phyloP scores from a whole-genome alignment of 495 filamentous ascomycete species.

The Rhypophila decipiens region DNA sequence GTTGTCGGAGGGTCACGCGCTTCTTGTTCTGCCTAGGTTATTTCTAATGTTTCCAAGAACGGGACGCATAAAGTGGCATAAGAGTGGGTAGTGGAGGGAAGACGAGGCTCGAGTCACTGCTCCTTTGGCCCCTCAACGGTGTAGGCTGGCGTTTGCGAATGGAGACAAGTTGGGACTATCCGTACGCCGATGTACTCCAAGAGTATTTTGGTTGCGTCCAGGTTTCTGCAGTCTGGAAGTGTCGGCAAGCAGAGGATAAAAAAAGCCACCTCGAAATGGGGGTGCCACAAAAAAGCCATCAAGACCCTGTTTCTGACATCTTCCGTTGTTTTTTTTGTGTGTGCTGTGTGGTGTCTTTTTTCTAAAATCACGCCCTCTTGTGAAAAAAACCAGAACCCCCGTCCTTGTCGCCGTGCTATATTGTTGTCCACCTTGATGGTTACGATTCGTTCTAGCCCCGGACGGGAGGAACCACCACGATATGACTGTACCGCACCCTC shows the following conservation, averaged over 20 bases:
- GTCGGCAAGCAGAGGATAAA: neutral
- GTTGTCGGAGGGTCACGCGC: no score
- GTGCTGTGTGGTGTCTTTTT: neutral
- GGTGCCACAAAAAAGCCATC: conserved; percentile 17
- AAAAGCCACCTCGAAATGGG: conserved; percentile 7
- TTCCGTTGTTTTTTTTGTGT: neutral
- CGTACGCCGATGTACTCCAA: neutral
- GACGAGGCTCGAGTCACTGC: neutral
- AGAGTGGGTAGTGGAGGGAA: neutral
- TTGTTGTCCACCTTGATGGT: no score
- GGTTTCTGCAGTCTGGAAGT: neutral
- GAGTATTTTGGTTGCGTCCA: neutral
- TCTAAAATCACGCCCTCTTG: no score
- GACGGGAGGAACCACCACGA: no score
- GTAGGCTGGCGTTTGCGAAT: neutral
- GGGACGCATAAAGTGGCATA: conserved; percentile 2
- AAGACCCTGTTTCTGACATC: conserved; percentile 14
- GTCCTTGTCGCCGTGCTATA: no score
- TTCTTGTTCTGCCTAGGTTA: no score
- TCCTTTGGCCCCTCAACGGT: no score
- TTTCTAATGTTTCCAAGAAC: no score
- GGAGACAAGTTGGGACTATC: neutral
- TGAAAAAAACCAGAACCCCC: no score
- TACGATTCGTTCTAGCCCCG: no score
- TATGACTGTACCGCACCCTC: no score